Evolutionary conservation across 164 flowering plant species (phyloP), one percentile per base, ranked within the genome.

Genomic region (Akebia trifoliata): DNA sequence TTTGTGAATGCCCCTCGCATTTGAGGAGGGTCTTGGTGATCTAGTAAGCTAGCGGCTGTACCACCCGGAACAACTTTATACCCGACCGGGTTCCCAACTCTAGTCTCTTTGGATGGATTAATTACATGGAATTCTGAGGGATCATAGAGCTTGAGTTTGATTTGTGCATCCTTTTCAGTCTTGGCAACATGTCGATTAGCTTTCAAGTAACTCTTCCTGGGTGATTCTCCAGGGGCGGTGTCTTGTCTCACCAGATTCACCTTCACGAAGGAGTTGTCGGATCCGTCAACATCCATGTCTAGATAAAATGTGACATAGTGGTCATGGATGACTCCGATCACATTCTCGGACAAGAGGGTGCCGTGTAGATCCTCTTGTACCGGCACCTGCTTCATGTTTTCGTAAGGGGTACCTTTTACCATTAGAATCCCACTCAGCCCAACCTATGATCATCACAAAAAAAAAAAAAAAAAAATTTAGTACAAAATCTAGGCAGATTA

Each of bases 281-380:
- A 26, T 59, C 80, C 86, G 21, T 93, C 97, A 9, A 93, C 62
- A 64, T 93, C 98, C 94, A 93, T 82, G 73, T 93, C 97, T 1
- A 93, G 81, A 64, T 83, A 59, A 65, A 85, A 93, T 6, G 88
- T 87, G 65, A 93, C 43, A 71, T 61, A 93, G 62, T 90, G 98
- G 53, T 93, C 97, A 21, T 93, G 98, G 63, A 90, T 74, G 8
- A 93, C 87, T 0, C 98, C 98, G 12, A 93, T 80, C 2, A 90
- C 78, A 21, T 93, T 87, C 71, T 93, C 96, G 0, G 97, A 84
- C 37, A 93, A 50, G 10, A 89, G 68, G 12, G 97, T 81, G 11
- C 97, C 97, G 21, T 74, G 64, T 15, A 93, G 67, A 45, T 81
- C 20, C 22, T 82, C 86, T 40, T 78, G 50, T 6, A 38, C 36